A percentile compares a stretch with the other conserved stretches of the same genome.
These are phyloP conservation scores for Blastomyces percursus DNA, from an alignment of 2,329 filamentous ascomycete genomes.

Conservation along the genomic window DNA sequence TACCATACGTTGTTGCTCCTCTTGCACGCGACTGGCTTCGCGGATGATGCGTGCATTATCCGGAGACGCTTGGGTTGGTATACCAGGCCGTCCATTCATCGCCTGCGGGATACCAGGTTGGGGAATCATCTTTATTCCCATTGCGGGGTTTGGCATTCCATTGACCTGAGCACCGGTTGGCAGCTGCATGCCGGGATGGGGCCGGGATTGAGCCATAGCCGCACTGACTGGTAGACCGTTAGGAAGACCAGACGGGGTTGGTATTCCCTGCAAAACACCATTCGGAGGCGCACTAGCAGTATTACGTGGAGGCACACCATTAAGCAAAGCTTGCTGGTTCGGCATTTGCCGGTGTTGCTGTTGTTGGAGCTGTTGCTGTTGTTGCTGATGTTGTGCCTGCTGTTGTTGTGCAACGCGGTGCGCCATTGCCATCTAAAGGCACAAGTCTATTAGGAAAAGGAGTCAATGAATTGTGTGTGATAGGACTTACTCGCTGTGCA, in stretches of 20 bases:
- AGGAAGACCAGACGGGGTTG: conserved; percentile 9
- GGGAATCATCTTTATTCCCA: conserved; percentile 46
- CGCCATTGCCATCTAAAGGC: conserved; percentile 30
- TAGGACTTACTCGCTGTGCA: conserved; percentile 38
- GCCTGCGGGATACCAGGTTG: conserved; percentile 49
- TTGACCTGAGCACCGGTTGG: conserved; percentile 34
- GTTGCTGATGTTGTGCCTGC: conserved; percentile 12
- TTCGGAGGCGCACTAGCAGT: conserved; percentile 36
- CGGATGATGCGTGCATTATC: conserved; percentile 39
- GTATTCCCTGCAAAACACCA: conserved; percentile 1
- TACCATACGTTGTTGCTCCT: conserved; percentile 48
- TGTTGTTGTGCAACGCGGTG: conserved; percentile 29
- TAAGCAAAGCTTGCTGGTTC: conserved; percentile 33
- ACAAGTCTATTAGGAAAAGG: conserved; percentile 11
- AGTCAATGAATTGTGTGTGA: not conserved
- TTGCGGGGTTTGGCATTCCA: conserved; percentile 44
- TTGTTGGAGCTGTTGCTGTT: conserved; percentile 10
- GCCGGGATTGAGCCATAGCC: conserved; percentile 27
- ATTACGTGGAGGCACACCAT: conserved; percentile 34
- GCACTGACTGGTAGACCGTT: conserved; percentile 18
- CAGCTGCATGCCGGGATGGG: conserved; percentile 33
- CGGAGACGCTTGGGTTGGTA: conserved; percentile 45
- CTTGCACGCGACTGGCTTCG: conserved; percentile 38
- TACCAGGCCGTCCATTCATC: conserved; percentile 28
- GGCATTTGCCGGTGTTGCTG: conserved; percentile 13